Percentiles rank a stretch among this genome's conserved stretches.
phyloP scores from a whole-genome alignment of 208 protist species.

The Trypanosoma conorhini region DNA sequence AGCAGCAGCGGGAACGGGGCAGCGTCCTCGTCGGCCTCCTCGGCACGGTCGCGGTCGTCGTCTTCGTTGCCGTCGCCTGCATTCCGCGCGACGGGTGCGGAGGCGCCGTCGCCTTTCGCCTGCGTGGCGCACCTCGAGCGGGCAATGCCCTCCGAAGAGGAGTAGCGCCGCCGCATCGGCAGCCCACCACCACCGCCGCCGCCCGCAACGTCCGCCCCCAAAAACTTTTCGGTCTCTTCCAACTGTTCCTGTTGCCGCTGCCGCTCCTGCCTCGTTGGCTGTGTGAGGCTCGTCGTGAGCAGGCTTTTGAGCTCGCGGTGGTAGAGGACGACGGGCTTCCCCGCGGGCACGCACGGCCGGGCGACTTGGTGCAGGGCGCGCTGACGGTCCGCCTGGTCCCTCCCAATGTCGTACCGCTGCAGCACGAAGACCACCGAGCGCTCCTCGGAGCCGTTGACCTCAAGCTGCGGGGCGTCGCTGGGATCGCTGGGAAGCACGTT shows the following conservation, averaged over 20 bases:
- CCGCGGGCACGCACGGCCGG: constrained; percentile 43
- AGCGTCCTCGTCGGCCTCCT: not conserved
- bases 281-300: constrained; percentile 59
- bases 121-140: constrained; percentile 1
- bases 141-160: constrained; percentile 2
- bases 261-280: too few species aligned
- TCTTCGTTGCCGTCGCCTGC: not conserved
- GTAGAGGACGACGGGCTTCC: constrained; percentile 57
- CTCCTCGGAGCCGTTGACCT: constrained; percentile 81
- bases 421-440: constrained; percentile 60
- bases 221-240: constrained; percentile 28
- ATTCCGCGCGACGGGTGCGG: not conserved
- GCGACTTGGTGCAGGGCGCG: constrained; percentile 52
- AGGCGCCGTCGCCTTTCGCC: not conserved
- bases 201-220: constrained; percentile 4
- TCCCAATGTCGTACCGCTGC: constrained; percentile 66
- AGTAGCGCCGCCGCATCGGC: constrained; percentile 20
- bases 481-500: not conserved
- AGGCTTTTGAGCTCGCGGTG: constrained; percentile 68
- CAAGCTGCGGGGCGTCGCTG: constrained; percentile 12
- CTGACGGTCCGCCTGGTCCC: constrained; percentile 53
- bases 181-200: constrained; percentile 24
- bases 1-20: constrained; percentile 61
- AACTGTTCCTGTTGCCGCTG: not conserved
- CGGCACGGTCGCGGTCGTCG: not conserved